Evolutionary conservation across 768 basidiomycete species (phyloP).

Genomic region (Hirschioporus abietinus): DNA sequence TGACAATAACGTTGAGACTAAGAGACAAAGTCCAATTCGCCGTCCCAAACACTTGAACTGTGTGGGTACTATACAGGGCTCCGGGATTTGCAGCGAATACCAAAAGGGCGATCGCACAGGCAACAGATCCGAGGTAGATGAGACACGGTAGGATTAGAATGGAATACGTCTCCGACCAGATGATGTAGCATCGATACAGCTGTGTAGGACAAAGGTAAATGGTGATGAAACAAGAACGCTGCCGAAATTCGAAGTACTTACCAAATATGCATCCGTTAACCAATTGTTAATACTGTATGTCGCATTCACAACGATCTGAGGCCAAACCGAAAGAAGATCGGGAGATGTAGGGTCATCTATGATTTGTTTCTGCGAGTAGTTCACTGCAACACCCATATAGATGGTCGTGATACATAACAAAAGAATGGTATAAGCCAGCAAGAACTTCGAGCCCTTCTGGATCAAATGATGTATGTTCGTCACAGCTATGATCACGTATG

Average conservation of each 20-base stretch:
- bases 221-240: neutral
- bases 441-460: neutral
- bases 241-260: conserved; percentile 1
- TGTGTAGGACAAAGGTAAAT: neutral
- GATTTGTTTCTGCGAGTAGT: conserved; percentile 6
- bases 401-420: conserved; percentile 6
- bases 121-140: conserved; percentile 6
- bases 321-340: conserved; percentile 7
- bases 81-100: neutral
- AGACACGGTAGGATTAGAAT: conserved; percentile 6
- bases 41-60: neutral
- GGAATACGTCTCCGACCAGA: conserved; percentile 8
- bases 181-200: conserved; percentile 14
- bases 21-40: conserved; percentile 28
- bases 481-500: neutral
- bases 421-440: neutral
- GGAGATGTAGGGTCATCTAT: neutral
- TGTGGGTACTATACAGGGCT: neutral
- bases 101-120: neutral
- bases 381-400: conserved; percentile 6
- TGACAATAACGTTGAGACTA: conserved; percentile 37
- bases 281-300: conserved; percentile 9
- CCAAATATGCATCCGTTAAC: conserved; percentile 9
- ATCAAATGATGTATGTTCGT: neutral
- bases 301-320: conserved; percentile 4